phyloP scores from a whole-genome alignment of 1,139 yeast genomes.

The Protomyces arabidopsidicola region DNA sequence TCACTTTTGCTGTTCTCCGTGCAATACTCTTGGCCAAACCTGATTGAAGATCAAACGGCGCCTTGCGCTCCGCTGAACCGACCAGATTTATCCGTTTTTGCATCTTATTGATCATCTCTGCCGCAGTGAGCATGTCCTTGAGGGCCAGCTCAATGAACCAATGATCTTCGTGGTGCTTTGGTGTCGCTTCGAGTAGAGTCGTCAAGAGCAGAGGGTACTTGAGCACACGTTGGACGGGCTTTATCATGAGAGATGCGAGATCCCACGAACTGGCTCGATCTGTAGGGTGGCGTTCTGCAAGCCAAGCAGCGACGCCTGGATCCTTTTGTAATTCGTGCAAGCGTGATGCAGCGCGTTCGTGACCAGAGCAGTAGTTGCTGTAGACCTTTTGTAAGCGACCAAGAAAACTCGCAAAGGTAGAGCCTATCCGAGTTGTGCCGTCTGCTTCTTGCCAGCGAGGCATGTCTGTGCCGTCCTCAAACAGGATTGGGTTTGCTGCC shows the following conservation, averaged over 20 bases:
- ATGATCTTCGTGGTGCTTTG: slow-evolving; percentile 39
- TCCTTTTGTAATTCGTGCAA: slow-evolving; percentile 18
- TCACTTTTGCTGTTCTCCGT: slow-evolving; percentile 15
- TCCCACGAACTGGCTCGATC: slow-evolving; percentile 43
- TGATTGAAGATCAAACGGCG: slow-evolving; percentile 9
- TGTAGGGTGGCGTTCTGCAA: slow-evolving; percentile 34
- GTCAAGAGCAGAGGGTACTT: slow-evolving; percentile 43
- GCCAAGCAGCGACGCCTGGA: slow-evolving; percentile 39
- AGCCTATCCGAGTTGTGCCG: slow-evolving; percentile 17
- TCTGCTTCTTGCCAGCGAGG: slow-evolving; percentile 7
- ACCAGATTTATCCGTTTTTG: slow-evolving; percentile 29
- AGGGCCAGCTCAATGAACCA: slow-evolving; percentile 37
- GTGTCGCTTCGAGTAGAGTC: slow-evolving; percentile 36
- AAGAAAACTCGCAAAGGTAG: slow-evolving; percentile 22
- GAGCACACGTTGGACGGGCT: slow-evolving; percentile 45
- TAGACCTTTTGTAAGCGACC: slow-evolving; percentile 27
- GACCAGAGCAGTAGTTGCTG: slow-evolving; percentile 28
- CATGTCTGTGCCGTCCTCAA: slow-evolving; percentile 2
- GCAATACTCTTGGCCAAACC: slow-evolving; percentile 26
- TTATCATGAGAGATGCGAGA: slow-evolving; percentile 43
- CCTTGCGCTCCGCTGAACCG: slow-evolving; percentile 11
- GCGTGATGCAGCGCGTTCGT: slow-evolving; percentile 22
- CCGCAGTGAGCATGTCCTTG: slow-evolving; percentile 35
- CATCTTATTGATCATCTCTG: slow-evolving; percentile 38
- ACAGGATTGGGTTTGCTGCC: slow-evolving; percentile 7